Conservation (phyloP, 495 filamentous ascomycete genomes). For the Penicillium fimorum region DNA sequence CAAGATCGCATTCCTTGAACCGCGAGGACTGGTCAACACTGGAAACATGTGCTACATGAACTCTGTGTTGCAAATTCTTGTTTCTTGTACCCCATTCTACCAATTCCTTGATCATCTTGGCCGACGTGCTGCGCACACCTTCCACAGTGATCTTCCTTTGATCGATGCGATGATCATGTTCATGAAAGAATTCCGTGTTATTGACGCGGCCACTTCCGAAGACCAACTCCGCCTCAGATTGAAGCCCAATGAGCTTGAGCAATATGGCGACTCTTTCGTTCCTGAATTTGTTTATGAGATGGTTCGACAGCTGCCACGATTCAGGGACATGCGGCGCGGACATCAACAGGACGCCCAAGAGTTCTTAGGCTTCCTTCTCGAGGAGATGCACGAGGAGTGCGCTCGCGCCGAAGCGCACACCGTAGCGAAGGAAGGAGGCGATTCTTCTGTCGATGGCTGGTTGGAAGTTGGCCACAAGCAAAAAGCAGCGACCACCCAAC, state of each 20-base stretch:
- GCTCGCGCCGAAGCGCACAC: constrained; percentile 65
- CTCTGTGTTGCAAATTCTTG: constrained; percentile 90
- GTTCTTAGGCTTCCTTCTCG: constrained; percentile 90
- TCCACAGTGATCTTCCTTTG: constrained; percentile 91
- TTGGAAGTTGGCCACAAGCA: constrained; percentile 93
- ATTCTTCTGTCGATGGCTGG: constrained; percentile 63
- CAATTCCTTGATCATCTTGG: constrained; percentile 86
- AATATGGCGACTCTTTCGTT: constrained; percentile 86
- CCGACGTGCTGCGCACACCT: constrained; percentile 79
- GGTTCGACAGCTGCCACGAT: constrained; percentile 79
- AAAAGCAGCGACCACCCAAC: constrained; percentile 79
- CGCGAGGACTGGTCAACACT: constrained; percentile 92
- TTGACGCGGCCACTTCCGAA: constrained; percentile 72
- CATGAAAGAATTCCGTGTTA: constrained; percentile 85
- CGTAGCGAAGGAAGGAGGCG: constrained; percentile 39
- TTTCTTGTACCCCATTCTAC: constrained; percentile 93
- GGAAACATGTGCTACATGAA: constrained; percentile 99
- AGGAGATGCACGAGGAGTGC: constrained; percentile 92
- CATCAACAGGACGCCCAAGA: constrained; percentile 99
- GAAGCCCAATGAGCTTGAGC: constrained; percentile 79
- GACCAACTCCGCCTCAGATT: constrained; percentile 71
- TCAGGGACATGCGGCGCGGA: constrained; percentile 88
- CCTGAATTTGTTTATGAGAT: constrained; percentile 96
- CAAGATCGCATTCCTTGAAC: constrained; percentile 82
- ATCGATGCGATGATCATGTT: constrained; percentile 97